Percentiles rank a stretch among this genome's conserved stretches.
These are phyloP conservation scores for Macrolepiota albuminosa DNA, from an alignment of 768 basidiomycete species.

Conservation along the genomic window DNA sequence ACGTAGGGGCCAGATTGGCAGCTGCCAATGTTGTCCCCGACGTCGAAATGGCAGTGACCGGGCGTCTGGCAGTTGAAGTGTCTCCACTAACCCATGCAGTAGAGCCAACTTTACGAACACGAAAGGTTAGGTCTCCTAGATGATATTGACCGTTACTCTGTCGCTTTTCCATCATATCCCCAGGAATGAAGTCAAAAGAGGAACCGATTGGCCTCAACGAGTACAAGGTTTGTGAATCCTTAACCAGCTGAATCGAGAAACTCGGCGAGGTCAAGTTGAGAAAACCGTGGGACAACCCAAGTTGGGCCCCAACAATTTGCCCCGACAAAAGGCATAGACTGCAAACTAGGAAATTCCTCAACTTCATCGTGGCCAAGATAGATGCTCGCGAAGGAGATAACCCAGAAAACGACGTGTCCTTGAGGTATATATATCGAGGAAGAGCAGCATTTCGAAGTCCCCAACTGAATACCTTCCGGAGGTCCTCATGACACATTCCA, in stretches of 20 bases:
- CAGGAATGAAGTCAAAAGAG: slow-evolving; percentile 47
- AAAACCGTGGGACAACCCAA: slow-evolving; percentile 45
- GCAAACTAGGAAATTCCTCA: slow-evolving; percentile 1
- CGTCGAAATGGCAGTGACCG: slow-evolving; percentile 30
- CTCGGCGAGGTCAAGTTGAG: slow-evolving; percentile 38
- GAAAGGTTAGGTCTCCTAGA: slow-evolving; percentile 52
- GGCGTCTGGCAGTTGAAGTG: slow-evolving; percentile 35
- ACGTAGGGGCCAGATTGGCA: slow-evolving; percentile 44
- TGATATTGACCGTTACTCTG: slow-evolving; percentile 47
- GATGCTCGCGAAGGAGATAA: background rate
- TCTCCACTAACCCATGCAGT: slow-evolving; percentile 44
- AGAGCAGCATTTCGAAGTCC: background rate
- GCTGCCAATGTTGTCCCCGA: slow-evolving; percentile 44
- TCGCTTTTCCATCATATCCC: slow-evolving; percentile 44
- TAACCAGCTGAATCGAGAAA: slow-evolving; percentile 44
- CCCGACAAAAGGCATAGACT: slow-evolving; percentile 3
- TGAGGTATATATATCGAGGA: background rate
- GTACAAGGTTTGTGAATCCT: slow-evolving; percentile 53
- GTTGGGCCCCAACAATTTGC: slow-evolving; percentile 20
- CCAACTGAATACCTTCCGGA: background rate
- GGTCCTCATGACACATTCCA: slow-evolving; percentile 6
- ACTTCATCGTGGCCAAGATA: background rate
- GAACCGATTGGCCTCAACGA: slow-evolving; percentile 38
- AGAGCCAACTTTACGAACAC: slow-evolving; percentile 40
- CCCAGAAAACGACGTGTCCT: background rate